Base-by-base conservation (phyloP, 2,329 filamentous ascomycete species). In the Hymenoscyphus linearis region DNA sequence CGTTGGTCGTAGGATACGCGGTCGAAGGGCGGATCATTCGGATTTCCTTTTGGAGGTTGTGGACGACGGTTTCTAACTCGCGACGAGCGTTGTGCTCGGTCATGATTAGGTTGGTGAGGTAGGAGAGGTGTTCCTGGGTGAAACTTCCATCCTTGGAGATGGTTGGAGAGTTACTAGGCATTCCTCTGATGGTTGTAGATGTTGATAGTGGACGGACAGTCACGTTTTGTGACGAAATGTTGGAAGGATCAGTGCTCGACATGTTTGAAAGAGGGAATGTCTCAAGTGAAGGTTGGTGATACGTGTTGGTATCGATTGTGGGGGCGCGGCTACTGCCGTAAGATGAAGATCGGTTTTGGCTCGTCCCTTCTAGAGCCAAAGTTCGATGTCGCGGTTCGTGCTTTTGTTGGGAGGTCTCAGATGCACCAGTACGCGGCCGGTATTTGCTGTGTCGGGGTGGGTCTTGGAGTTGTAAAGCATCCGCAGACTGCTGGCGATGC, bases 21-120 rank as follows among this genome's bases (percentile, higher is more conserved):
- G 53, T 37, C 12, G 27, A 52, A 25, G 52, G 60, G 22, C 52
- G 34, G 4, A 63, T 35, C 5, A 62, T 56, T 22, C 63, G 53
- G n/a, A 73, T 50, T 60, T 70, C 68, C 7, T 64, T 62, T 54
- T 72, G 68, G 5, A 88, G 75, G 50, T 76, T 79, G 60, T 76
- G 80, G 35, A 87, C 82, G 61, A 85, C 78, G 1, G 76, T 74
- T 69, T 87, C 85, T 4, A 88, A 77, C 3, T 78, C 75, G 60
- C 80, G 76, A 4, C 85, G 78, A 4, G 82, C 81, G 0, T 78
- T 77, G 27, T 84, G 82, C 69, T 88, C 85, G 1, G 78, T 76
- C 60, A 85, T 77, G 27, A 87, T 75, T 60, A 86, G 76, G 16
- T 78, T 76, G 31, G 80, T 70, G 16, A 87, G 74, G 1, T 76